Base-by-base conservation (phyloP, 805 yeast species). In the Nakazawaea wyomingensis region DNA sequence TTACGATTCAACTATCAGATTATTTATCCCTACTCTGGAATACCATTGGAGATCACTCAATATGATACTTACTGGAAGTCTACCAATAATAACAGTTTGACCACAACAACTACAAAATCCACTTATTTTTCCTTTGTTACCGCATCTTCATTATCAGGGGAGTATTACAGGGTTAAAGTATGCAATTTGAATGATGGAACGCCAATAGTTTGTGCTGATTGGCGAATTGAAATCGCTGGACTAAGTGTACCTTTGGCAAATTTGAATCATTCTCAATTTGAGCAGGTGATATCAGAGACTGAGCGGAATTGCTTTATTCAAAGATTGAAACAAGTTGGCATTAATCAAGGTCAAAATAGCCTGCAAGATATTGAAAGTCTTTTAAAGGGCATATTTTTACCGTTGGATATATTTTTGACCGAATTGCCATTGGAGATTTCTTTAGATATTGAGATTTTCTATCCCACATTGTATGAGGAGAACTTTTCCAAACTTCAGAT, bases 1-100 rank as follows among this genome's bases (percentile, higher is more conserved):
- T 62, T 91, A 34, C 72, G 73, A 29, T 85, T 90, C 61, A 76
- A 78, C 48, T 88, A 80, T 62, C 90, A 87, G 54, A 76, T 91
- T 3, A 86, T 91, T 39, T 80, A 81, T 59, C 97, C 99, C n/a
- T 93, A 83, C 57, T 71, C 81, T 5, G 97, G 96, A 5, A 66
- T 65, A 0, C 83, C 95, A 4, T 66, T 91, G 46, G 97, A 90
- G 60, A 84, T 95, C 34, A 82, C 95, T 9, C 87, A 88, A 65
- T 89, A 85, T 58, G 97, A 90, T 56, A 91, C 98, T 0, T 91
- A 91, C 63, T 91, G 99, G 99, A 93, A 90, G 62, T 82, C 96
- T 1, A 85, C 96, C 0, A 75, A 82, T 35, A 77, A 76, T 31
- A 61, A 68, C 34, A 33, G 34, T 11, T 14, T 26, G n/a, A 18